Base-by-base conservation (phyloP, 306 rosid genomes). In the Dalbergia oliveri region DNA sequence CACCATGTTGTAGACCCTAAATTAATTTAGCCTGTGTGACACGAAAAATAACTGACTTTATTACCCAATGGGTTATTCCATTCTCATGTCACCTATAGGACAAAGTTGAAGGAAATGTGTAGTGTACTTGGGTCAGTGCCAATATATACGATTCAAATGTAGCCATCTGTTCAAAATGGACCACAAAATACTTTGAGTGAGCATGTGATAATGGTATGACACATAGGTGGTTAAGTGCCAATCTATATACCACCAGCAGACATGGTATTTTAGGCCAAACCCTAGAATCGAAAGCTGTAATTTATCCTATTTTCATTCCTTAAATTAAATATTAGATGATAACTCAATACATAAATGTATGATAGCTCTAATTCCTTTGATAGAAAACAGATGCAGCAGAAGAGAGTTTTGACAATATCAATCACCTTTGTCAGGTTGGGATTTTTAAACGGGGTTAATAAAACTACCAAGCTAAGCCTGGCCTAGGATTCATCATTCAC, bases 281-380 rank as follows among this genome's bases (percentile, higher is more conserved):
- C 39, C 7, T 8, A 11, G 35, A 16, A 39, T 23, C 8, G 8
- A 41, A 69, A 45, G 41, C 18, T 51, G 63, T 33, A 21, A 21
- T 15, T 69, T 12, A 45, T 69, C 72, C 43, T 51, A 51, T 70
- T 72, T 37, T 47, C 71, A 51, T 18, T 69, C 62, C 43, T 49
- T 69, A 8, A 69, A 56, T 68, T 58, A 14, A 69, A 39, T 31
- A 69, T 69, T 31, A 16, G 39, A 59, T 39, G 21, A 37, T 58
- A 49, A 57, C 16, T 77, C 73, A 69, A 47, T 47, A 21, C 62
- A 51, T 44, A 70, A 19, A 15, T 15, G 21, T 14, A 34, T 26
- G 3, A 6, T 63, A 19, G 31, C 21, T 33, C 12, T 5, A 34
- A 63, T 8, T 63, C 37, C 8, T 34, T 33, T 13, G 41, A 3